Evolutionary conservation across 345 rosid genomes (phyloP).

Genomic region (Boechera retrofracta): DNA sequence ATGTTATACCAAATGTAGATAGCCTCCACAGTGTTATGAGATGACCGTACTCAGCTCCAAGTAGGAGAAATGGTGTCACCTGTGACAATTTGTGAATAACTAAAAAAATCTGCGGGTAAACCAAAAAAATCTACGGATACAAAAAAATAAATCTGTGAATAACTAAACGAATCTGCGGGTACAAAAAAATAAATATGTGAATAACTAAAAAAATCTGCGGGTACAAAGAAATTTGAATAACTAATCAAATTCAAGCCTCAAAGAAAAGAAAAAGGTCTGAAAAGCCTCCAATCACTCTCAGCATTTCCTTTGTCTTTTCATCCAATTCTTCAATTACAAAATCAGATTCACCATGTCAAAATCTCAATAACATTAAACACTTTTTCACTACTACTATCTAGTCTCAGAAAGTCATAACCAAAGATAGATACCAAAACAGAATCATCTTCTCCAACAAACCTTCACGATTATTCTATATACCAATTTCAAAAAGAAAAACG

Average conservation of each 20-base stretch:
- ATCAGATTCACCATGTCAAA: slow-evolving; percentile 6
- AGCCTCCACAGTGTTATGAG: slow-evolving; percentile 77
- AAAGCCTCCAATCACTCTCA: slow-evolving; percentile 34
- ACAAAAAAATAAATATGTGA: too few species aligned
- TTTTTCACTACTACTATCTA: not conserved
- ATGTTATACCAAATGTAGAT: slow-evolving; percentile 63
- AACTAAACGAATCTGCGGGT: too few species aligned
- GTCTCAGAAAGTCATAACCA: not conserved
- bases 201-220: too few species aligned
- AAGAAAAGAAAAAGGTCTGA: too few species aligned
- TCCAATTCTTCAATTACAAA: slow-evolving; percentile 40
- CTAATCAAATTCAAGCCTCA: too few species aligned
- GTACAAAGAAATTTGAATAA: too few species aligned
- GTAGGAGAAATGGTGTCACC: slow-evolving; percentile 85
- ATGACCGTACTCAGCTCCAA: slow-evolving; percentile 93
- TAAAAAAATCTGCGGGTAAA: too few species aligned
- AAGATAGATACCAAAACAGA: not conserved
- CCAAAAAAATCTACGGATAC: too few species aligned
- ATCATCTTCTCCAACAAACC: not conserved
- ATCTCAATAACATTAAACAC: not conserved
- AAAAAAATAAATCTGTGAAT: too few species aligned
- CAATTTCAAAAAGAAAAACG: not conserved
- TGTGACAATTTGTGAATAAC: slow-evolving; percentile 30
- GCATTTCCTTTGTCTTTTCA: slow-evolving; percentile 40
- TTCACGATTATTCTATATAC: not conserved